Evolutionary conservation across 208 protist genomes (phyloP), one percentile per base, ranked within the genome.

Genomic region (Acanthamoeba sp.): DNA sequence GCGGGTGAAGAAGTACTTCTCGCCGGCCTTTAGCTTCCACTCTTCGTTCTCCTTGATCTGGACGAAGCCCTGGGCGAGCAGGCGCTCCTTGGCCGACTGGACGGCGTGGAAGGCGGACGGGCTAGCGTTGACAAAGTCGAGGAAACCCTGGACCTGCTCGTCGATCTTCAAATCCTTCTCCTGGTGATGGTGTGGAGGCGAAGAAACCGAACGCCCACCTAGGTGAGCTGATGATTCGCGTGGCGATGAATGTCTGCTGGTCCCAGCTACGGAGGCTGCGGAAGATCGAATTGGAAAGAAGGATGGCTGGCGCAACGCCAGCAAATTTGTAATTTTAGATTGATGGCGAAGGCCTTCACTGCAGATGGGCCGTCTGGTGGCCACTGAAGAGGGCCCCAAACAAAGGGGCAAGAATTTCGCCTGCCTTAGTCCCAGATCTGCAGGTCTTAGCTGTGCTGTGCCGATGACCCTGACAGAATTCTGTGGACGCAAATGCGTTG

Each of bases 1-100:
- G 88, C 99, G 98, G 22, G 98, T 99, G 82, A 99, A 97, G 95
- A 98, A 99, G 97, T 99, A 99, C 94, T 98, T 99, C 20, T 97
- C 97, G 52, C 97, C 97, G 6, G 90, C 97, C 20, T 95, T 64
- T 22, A 99, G 62, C 45, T 97, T 85, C 95, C 95, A 97, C 16
- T 91, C 52, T 50, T 94, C 42, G 16, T 16, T 94, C 69, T 97
- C 96, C 20, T 89, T 94, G 10, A 97, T 36, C 40, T 96, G 88
- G 34, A 91, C 69, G 45, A 95, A 97, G 76, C 97, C 96, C 32
- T 91, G 69, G 1, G 76, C 50, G 40, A 95, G 69, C 20, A 96
- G 64, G 7, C 96, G 34, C 36, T 95, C 80, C 94, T 71, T 94
- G 24, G 48, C 38, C 36, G 50, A 55, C 45, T 90, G 73, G 24